Conservation (phyloP, 2,329 filamentous ascomycete species). For the Aspergillus thermomutatus region DNA sequence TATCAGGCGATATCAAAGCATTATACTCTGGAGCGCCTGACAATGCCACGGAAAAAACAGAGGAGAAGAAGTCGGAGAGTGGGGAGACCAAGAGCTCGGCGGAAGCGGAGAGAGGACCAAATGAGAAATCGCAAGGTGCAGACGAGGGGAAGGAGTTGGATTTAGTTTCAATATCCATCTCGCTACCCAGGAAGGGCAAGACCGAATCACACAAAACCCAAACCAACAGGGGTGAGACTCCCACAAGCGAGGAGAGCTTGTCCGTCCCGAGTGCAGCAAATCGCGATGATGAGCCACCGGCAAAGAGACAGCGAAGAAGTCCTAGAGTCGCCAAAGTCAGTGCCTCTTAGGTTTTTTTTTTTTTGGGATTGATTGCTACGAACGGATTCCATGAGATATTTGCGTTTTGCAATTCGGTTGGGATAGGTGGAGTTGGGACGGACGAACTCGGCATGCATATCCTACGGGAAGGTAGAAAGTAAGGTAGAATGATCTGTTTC, state of each 20-base stretch:
- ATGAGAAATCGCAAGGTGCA: slow-evolving; percentile 8
- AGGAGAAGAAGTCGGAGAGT: slow-evolving; percentile 3
- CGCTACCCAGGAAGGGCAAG: slow-evolving; percentile 22
- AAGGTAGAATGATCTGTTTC: background rate
- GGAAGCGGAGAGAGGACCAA: background rate
- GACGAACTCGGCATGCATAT: background rate
- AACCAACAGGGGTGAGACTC: background rate
- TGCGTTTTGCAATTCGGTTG: background rate
- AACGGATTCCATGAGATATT: background rate
- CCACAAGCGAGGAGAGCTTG: slow-evolving; percentile 15
- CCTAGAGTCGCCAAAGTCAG: slow-evolving; percentile 15
- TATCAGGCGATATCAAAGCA: slow-evolving; percentile 22
- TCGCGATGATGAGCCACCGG: slow-evolving; percentile 28
- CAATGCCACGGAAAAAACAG: slow-evolving; percentile 1
- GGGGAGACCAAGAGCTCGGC: slow-evolving; percentile 9
- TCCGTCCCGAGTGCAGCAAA: slow-evolving; percentile 17
- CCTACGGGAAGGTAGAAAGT: background rate
- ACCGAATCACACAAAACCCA: background rate
- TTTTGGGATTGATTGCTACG: background rate
- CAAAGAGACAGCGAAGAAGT: slow-evolving; percentile 34
- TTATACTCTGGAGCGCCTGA: slow-evolving; percentile 1
- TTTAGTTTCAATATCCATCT: slow-evolving; percentile 33
- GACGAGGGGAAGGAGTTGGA: slow-evolving; percentile 18
- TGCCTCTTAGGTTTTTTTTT: background rate
- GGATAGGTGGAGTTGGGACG: background rate